Evolutionary conservation across 805 yeast species (phyloP).

Genomic region (Lipomyces yamadae): DNA sequence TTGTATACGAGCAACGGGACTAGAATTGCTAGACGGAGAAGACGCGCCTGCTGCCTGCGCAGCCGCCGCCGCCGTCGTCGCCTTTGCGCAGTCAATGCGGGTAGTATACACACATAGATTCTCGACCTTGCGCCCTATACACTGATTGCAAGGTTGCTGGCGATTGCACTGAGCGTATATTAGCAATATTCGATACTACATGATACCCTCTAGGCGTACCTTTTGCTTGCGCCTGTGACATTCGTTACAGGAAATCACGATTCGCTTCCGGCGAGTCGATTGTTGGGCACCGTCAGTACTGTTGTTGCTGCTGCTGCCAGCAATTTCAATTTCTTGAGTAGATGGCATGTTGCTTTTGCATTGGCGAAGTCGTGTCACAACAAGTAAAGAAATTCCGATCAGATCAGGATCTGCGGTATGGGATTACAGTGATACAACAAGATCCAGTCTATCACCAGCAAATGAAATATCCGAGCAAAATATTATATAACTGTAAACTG

Average conservation of each 20-base stretch:
- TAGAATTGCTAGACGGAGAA: not conserved
- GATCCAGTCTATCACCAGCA: not conserved
- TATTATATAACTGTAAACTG: no score
- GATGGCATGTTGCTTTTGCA: not conserved
- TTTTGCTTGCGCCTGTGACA: constrained; percentile 37
- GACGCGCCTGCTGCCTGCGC: not conserved
- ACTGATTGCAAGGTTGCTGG: constrained; percentile 34
- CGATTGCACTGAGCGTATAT: constrained; percentile 29
- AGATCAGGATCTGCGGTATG: no score
- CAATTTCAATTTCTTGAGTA: not conserved
- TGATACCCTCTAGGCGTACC: constrained; percentile 2
- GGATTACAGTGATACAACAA: no score
- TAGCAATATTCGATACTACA: not conserved
- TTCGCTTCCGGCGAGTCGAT: constrained; percentile 19
- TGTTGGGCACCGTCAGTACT: not conserved
- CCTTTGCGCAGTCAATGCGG: constrained; percentile 5
- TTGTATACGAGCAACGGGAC: not conserved
- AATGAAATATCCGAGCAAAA: not conserved
- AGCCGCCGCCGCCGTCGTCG: not conserved
- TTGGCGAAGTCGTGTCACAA: not conserved
- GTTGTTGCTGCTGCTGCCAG: not conserved
- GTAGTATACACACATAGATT: constrained; percentile 26
- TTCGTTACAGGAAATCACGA: constrained; percentile 33
- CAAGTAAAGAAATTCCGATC: not conserved
- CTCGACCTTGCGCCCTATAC: constrained; percentile 28